Percentiles rank a stretch among this genome's conserved stretches.
Conservation (phyloP, 768 basidiomycete genomes). For the Rhizopogon vesiculosus region DNA sequence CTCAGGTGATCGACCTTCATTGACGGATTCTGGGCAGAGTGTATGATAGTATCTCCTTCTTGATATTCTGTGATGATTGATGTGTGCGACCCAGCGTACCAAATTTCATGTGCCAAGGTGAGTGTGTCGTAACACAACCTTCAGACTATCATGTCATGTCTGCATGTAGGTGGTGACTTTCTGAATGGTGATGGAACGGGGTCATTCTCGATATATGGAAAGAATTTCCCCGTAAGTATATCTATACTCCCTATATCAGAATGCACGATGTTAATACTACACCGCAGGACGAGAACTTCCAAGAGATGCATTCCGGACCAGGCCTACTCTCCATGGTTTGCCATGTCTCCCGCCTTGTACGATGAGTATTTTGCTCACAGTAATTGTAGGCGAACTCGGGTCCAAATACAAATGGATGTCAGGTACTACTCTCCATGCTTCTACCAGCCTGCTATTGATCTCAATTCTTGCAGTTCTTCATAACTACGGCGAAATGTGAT, state of each 20-base stretch:
- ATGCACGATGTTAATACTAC: background rate
- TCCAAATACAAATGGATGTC: slow-evolving; percentile 90
- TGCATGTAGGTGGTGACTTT: slow-evolving; percentile 79
- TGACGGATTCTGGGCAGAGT: slow-evolving; percentile 46
- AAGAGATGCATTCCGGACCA: slow-evolving; percentile 80
- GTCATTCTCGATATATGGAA: slow-evolving; percentile 94
- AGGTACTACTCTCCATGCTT: slow-evolving; percentile 33
- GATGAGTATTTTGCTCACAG: background rate
- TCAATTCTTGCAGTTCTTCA: slow-evolving; percentile 72
- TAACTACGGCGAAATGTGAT: slow-evolving; percentile 91
- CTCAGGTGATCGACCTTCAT: slow-evolving; percentile 1
- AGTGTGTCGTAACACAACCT: slow-evolving; percentile 8
- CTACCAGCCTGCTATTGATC: background rate
- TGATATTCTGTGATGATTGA: slow-evolving; percentile 9
- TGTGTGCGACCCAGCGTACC: slow-evolving; percentile 49
- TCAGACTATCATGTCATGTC: background rate
- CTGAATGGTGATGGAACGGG: slow-evolving; percentile 94
- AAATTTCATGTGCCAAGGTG: slow-evolving; percentile 97
- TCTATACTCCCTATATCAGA: background rate
- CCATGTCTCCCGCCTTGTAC: background rate
- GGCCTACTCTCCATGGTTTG: slow-evolving; percentile 89
- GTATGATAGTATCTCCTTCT: slow-evolving; percentile 35
- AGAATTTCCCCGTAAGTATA: slow-evolving; percentile 76
- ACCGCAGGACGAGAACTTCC: slow-evolving; percentile 88
- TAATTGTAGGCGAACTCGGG: slow-evolving; percentile 85